phyloP scores from a whole-genome alignment of 495 filamentous ascomycete species.

The Sphaerosporella brunnea region DNA sequence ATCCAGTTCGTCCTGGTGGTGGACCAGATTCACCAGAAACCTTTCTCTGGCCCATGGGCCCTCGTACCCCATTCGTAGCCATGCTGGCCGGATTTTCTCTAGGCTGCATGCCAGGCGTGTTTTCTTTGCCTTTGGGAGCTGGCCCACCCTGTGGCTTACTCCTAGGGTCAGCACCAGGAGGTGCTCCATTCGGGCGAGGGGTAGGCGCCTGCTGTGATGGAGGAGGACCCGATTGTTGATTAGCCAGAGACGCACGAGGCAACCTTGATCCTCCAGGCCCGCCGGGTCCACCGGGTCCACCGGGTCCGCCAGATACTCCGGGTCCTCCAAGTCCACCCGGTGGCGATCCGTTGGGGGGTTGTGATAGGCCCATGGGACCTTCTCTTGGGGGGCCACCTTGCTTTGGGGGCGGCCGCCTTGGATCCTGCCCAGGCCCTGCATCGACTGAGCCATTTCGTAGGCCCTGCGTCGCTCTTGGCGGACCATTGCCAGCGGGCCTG shows the following conservation, averaged over 20 bases:
- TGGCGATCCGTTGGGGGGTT: too few species aligned
- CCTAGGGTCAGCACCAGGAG: slow-evolving; percentile 29
- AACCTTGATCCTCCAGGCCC: slow-evolving; percentile 30
- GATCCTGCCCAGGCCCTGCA: slow-evolving; percentile 14
- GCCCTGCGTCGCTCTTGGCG: slow-evolving; percentile 15
- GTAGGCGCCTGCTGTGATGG: slow-evolving; percentile 73
- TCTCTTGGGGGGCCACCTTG: slow-evolving; percentile 36
- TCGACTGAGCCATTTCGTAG: slow-evolving; percentile 16
- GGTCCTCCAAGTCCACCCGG: slow-evolving; percentile 10
- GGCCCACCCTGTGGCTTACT: slow-evolving; percentile 41
- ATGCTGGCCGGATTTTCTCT: slow-evolving; percentile 2
- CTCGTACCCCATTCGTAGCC: slow-evolving; percentile 14
- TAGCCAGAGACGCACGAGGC: slow-evolving; percentile 50
- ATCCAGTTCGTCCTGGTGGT: slow-evolving; percentile 14
- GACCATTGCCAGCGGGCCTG: slow-evolving; percentile 27
- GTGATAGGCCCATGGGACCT: slow-evolving; percentile 32
- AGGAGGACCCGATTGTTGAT: slow-evolving; percentile 63
- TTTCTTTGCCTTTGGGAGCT: slow-evolving; percentile 15
- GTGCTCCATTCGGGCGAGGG: slow-evolving; percentile 41
- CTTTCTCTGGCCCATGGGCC: slow-evolving; percentile 12
- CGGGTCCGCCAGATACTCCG: too few species aligned
- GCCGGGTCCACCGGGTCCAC: too few species aligned
- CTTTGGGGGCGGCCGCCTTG: slow-evolving; percentile 29
- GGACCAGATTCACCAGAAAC: not conserved
- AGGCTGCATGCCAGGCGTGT: slow-evolving; percentile 18